Evolutionary conservation across 306 rosid species (phyloP), one percentile per base, ranked within the genome.

Genomic region (Hippophae tibetana): DNA sequence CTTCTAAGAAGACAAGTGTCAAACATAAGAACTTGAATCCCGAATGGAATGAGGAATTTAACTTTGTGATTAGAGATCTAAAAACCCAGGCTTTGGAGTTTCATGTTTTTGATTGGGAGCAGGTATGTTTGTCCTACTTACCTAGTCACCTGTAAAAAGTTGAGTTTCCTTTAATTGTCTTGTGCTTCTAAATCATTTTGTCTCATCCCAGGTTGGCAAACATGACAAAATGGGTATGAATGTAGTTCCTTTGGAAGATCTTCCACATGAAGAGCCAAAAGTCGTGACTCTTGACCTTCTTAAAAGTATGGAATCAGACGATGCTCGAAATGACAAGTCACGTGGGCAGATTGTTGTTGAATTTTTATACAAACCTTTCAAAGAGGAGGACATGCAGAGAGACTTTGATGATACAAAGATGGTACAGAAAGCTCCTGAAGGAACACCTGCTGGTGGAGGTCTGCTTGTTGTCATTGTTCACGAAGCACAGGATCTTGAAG

Each of bases 171-270:
- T 2, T 49, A 3, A 49, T 49, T 49, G 7, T 2, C 7, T 49
- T 13, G n/a, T 12, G 14, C 23, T 14, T 49, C 14, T 49, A 7
- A 49, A 6, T 13, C 18, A 6, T 18, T 6, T 49, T 5, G 14
- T 12, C 7, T 12, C 14, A 38, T 62, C 10, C 9, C 67, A 63
- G 71, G 63, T 54, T 46, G 71, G 71, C 53, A 46, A 38, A 5
- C 67, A 72, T 64, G 69, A 65, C 48, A 61, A 65, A 14, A 53
- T 73, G 50, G 73, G 78, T 18, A 73, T 76, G 71, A 71, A 71
- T 62, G 13, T 64, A 54, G 69, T 67, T 63, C 74, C 77, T 12
- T 14, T 71, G 54, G 68, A 65, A n/a, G 42, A 25, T 47, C 57
- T 76, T 49, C 41, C 11, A 5, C 71, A 61, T 1, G 43, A 63